Evolutionary conservation across 257 asterid species (phyloP).

Genomic region (Solanum habrochaites): DNA sequence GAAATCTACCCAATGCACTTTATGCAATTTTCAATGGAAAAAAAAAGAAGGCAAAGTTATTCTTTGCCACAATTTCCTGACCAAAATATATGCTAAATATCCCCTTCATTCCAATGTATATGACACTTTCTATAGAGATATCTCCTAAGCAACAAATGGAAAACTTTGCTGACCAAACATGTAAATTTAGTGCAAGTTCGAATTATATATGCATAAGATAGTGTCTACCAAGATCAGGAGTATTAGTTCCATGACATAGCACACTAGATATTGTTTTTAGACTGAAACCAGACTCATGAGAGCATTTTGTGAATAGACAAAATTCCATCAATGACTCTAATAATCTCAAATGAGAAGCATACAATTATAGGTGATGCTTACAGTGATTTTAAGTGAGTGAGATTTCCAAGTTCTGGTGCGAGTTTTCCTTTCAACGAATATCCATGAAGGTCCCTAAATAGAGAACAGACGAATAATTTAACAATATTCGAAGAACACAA

Average conservation of each 20-base stretch:
- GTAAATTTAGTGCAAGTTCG: background rate
- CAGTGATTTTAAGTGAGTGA: slow-evolving; percentile 58
- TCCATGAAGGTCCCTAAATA: slow-evolving; percentile 66
- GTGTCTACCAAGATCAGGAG: background rate
- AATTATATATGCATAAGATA: background rate
- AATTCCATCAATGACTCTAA: background rate
- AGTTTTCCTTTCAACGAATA: slow-evolving; percentile 50
- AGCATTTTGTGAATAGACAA: background rate
- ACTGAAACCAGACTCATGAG: background rate
- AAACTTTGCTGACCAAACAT: background rate
- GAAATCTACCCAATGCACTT: background rate
- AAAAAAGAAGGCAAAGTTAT: background rate
- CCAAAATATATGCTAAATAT: background rate
- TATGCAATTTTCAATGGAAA: background rate
- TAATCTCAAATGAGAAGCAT: background rate
- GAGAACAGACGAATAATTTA: background rate
- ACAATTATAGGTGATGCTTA: slow-evolving; percentile 25
- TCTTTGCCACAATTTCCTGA: background rate
- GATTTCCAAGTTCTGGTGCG: slow-evolving; percentile 72
- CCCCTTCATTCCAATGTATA: background rate
- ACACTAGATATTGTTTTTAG: background rate
- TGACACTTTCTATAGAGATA: background rate
- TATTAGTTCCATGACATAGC: background rate
- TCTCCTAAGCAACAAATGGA: background rate
- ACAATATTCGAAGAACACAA: background rate